These are phyloP conservation scores for Rhodotorula taiwanensis DNA, from an alignment of 768 basidiomycete genomes.

Conservation along the genomic window DNA sequence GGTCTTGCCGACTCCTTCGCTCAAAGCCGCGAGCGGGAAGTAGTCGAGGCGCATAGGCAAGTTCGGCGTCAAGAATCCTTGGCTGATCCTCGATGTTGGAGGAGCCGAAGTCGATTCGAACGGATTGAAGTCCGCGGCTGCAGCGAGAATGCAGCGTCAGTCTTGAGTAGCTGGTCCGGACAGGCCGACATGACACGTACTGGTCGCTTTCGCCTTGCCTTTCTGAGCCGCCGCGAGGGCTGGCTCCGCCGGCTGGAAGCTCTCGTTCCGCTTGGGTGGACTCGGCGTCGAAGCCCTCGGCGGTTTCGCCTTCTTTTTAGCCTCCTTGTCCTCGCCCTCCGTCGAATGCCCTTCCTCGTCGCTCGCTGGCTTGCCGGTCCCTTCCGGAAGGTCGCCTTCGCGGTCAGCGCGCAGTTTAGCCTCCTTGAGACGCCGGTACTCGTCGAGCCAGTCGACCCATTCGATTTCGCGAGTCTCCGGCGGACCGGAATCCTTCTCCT, in stretches of 20 bases:
- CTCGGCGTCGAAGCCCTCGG: background rate
- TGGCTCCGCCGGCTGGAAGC: conserved; percentile 16
- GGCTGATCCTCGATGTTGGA: background rate
- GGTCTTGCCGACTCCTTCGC: background rate
- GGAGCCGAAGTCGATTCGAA: conserved; percentile 30
- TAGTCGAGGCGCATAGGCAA: conserved; percentile 13
- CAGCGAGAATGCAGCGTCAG: too few relatives aligned
- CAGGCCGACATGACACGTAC: too few relatives aligned
- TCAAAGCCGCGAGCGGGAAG: conserved; percentile 12
- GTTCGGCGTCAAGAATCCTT: conserved; percentile 25
- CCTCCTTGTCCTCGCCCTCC: background rate
- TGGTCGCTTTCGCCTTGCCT: conserved; percentile 28
- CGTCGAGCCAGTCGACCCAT: conserved; percentile 51
- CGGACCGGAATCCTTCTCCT: background rate
- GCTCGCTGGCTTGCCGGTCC: background rate
- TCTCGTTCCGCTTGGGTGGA: conserved; percentile 2
- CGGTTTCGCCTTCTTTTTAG: background rate
- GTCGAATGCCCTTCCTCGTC: background rate
- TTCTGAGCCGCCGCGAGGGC: conserved; percentile 23
- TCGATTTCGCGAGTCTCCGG: conserved; percentile 43
- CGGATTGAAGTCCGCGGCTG: conserved; percentile 28
- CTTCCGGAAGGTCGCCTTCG: background rate
- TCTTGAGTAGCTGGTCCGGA: too few relatives aligned
- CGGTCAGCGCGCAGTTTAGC: conserved; percentile 45
- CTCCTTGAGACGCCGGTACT: conserved; percentile 48